Conservation (phyloP, 1,139 yeast species). For the Spathaspora jeffriesii region DNA sequence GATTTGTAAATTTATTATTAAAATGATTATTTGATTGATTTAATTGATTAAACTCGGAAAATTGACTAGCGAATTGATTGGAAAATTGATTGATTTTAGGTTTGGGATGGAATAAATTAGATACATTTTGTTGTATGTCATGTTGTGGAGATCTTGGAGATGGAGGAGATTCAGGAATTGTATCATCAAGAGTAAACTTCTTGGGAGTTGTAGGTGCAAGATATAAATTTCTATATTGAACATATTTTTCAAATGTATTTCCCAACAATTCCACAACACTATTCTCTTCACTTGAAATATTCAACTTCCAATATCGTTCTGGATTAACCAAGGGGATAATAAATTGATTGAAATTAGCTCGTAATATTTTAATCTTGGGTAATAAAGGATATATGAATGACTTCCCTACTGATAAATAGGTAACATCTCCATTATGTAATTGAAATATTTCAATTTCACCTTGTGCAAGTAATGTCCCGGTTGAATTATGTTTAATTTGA, state of each 20-base stretch:
- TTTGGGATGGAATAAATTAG: background rate
- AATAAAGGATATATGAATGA: slow-evolving; percentile 61
- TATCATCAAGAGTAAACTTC: slow-evolving; percentile 15
- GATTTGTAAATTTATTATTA: too few relatives aligned
- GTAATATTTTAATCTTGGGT: slow-evolving; percentile 57
- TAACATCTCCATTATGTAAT: slow-evolving; percentile 60
- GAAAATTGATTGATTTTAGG: background rate
- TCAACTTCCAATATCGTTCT: slow-evolving; percentile 70
- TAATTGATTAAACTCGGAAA: too few relatives aligned
- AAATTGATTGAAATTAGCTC: slow-evolving; percentile 54
- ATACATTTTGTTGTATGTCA: background rate
- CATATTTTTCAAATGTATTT: slow-evolving; percentile 35
- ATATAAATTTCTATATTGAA: slow-evolving; percentile 45
- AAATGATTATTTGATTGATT: too few relatives aligned
- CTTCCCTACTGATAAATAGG: slow-evolving; percentile 62
- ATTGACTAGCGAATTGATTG: too few relatives aligned
- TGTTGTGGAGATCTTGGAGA: slow-evolving; percentile 40
- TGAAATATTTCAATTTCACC: slow-evolving; percentile 69
- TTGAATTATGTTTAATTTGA: slow-evolving; percentile 18
- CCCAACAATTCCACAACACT: slow-evolving; percentile 36
- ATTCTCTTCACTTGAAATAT: slow-evolving; percentile 39
- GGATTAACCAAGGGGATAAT: slow-evolving; percentile 70
- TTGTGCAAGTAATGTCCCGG: slow-evolving; percentile 56
- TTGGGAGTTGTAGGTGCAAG: background rate
- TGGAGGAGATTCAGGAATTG: slow-evolving; percentile 48